Conservation (phyloP, 148 eudicot species). For the Polygonum maritimum region DNA sequence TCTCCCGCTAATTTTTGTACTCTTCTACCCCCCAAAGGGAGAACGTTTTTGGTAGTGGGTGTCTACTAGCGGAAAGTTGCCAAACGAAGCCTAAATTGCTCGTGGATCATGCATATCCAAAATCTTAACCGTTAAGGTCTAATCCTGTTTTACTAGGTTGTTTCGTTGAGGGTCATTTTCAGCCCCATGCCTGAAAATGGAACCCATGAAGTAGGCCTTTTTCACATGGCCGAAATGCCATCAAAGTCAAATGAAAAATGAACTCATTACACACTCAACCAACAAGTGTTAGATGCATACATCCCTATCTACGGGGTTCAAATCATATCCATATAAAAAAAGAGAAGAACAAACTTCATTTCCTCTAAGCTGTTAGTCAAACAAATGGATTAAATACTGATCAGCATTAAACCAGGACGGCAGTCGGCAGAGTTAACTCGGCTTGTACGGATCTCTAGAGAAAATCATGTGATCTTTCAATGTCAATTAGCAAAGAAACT, state of each 20-base stretch:
- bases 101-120: no score
- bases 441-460: neutral
- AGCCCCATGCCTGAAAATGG: neutral
- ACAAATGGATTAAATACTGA: neutral
- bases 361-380: neutral
- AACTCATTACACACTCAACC: neutral
- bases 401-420: neutral
- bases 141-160: neutral
- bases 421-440: neutral
- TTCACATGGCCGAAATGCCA: neutral
- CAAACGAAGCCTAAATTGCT: no score
- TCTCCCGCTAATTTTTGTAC: no score
- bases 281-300: neutral
- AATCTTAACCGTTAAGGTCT: neutral
- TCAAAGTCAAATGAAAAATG: slow-evolving; percentile 4
- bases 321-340: neutral
- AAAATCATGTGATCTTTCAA: neutral
- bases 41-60: no score
- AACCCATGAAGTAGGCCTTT: neutral
- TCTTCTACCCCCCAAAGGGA: no score
- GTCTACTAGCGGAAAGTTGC: no score
- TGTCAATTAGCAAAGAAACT: neutral
- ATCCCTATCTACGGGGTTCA: neutral
- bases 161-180: neutral
- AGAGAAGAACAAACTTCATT: neutral